Conservation (phyloP, 495 filamentous ascomycete species). For the Penicillium egyptiacum region DNA sequence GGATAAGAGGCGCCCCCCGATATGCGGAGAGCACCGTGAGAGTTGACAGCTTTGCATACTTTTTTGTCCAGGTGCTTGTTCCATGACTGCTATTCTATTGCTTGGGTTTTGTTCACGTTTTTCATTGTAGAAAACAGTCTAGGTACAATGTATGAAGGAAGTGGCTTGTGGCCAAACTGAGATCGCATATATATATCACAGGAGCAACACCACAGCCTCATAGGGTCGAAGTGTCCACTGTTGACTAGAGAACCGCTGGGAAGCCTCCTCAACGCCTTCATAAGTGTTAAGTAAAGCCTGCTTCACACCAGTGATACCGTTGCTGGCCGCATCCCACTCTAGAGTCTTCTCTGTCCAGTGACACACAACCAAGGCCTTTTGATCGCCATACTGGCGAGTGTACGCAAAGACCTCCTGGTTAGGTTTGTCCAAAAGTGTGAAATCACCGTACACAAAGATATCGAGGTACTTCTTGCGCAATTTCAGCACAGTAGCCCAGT, state of each 20-base stretch:
- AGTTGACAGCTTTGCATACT: not conserved
- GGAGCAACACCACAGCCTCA: slow-evolving; percentile 38
- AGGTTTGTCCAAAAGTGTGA: slow-evolving; percentile 47
- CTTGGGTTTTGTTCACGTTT: not conserved
- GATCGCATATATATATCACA: slow-evolving; percentile 17
- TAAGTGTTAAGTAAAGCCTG: slow-evolving; percentile 48
- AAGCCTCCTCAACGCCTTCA: slow-evolving; percentile 24
- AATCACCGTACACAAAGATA: slow-evolving; percentile 63
- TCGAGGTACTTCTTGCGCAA: slow-evolving; percentile 56
- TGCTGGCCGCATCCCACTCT: slow-evolving; percentile 42
- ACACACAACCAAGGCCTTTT: slow-evolving; percentile 49
- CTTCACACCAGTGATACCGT: slow-evolving; percentile 33
- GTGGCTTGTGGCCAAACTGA: not conserved
- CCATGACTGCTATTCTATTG: not conserved
- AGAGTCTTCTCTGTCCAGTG: slow-evolving; percentile 49
- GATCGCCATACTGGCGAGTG: slow-evolving; percentile 39
- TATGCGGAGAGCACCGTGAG: slow-evolving; percentile 18
- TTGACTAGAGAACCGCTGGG: slow-evolving; percentile 26
- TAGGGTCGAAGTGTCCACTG: slow-evolving; percentile 43
- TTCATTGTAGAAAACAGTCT: not conserved
- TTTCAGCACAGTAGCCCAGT: slow-evolving; percentile 53
- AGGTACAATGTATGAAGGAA: not conserved
- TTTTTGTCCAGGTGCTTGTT: not conserved
- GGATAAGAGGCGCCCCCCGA: slow-evolving; percentile 19
- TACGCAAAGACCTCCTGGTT: slow-evolving; percentile 52